Conservation (phyloP, 805 yeast species). For the Barnettozyma siamensis region DNA sequence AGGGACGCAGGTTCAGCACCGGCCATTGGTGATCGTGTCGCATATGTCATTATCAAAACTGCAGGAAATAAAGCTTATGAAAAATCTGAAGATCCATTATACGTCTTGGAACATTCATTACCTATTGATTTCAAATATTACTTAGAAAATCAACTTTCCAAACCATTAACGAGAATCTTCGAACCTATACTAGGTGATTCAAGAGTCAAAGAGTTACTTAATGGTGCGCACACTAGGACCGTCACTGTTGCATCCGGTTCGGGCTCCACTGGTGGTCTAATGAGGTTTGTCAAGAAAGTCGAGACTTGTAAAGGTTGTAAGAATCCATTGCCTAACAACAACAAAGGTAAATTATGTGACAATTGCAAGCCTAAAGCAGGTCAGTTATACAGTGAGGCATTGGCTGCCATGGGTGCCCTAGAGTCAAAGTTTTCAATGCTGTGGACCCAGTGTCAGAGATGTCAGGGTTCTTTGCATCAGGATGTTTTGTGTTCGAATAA, state of each 20-base stretch:
- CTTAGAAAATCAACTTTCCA: slow-evolving; percentile 85
- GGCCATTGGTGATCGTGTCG: slow-evolving; percentile 94
- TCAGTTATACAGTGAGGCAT: slow-evolving; percentile 71
- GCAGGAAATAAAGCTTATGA: slow-evolving; percentile 84
- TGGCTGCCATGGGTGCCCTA: slow-evolving; percentile 71
- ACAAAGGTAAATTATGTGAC: slow-evolving; percentile 72
- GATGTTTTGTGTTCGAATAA: slow-evolving; percentile 93
- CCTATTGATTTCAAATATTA: slow-evolving; percentile 95
- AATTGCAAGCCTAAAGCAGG: slow-evolving; percentile 73
- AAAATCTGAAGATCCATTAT: slow-evolving; percentile 94
- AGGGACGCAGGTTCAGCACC: slow-evolving; percentile 99
- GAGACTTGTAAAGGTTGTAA: slow-evolving; percentile 87
- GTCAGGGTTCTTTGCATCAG: slow-evolving; percentile 94
- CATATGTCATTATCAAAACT: slow-evolving; percentile 84
- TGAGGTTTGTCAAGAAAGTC: slow-evolving; percentile 87
- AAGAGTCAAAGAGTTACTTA: slow-evolving; percentile 71
- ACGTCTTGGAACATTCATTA: slow-evolving; percentile 83
- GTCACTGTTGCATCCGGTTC: slow-evolving; percentile 49
- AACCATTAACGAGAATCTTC: slow-evolving; percentile 89
- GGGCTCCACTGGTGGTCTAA: slow-evolving; percentile 64
- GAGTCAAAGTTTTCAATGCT: slow-evolving; percentile 80
- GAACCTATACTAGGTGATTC: slow-evolving; percentile 91
- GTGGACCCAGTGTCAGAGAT: slow-evolving; percentile 98
- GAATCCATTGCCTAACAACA: slow-evolving; percentile 56
- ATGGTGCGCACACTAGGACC: slow-evolving; percentile 80